Conservation (phyloP, 805 yeast species). For the Starmerella apicola region DNA sequence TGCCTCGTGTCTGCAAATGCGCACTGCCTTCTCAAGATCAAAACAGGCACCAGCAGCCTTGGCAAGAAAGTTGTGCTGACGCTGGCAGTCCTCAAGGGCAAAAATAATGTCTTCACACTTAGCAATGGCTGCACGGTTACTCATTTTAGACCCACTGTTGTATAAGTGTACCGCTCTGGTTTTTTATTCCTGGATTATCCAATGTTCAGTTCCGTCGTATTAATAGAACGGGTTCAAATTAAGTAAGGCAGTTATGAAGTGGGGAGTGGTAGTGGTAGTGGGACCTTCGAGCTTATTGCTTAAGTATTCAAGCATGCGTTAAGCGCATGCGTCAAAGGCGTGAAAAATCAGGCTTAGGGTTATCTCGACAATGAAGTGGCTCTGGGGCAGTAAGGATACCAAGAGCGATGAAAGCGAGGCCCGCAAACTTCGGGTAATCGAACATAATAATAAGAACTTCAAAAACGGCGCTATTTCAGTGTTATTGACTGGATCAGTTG, state of each 20-base stretch:
- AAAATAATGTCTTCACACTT: conserved; percentile 73
- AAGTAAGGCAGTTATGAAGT: too few species aligned
- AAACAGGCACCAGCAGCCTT: conserved; percentile 77
- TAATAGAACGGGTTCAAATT: too few species aligned
- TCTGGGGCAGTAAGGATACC: conserved; percentile 1
- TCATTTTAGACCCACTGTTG: conserved; percentile 18
- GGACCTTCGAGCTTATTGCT: too few species aligned
- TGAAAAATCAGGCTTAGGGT: too few species aligned
- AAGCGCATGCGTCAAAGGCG: too few species aligned
- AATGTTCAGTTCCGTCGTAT: too few species aligned
- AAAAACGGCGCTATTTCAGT: conserved; percentile 30
- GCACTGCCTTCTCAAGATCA: conserved; percentile 64
- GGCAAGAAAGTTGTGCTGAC: conserved; percentile 44
- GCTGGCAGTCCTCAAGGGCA: conserved; percentile 83
- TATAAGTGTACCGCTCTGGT: too few species aligned
- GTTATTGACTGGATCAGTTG: conserved; percentile 57
- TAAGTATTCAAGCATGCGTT: too few species aligned
- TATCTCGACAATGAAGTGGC: conserved; percentile 1
- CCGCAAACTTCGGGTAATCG: not conserved
- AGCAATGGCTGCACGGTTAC: conserved; percentile 20
- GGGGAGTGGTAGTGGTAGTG: too few species aligned
- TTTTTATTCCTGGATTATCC: too few species aligned
- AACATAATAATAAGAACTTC: conserved; percentile 8
- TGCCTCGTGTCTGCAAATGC: conserved; percentile 68
- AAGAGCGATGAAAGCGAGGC: conserved; percentile 4